Evolutionary conservation across 306 rosid genomes (phyloP).

Genomic region (Rosa rugosa): DNA sequence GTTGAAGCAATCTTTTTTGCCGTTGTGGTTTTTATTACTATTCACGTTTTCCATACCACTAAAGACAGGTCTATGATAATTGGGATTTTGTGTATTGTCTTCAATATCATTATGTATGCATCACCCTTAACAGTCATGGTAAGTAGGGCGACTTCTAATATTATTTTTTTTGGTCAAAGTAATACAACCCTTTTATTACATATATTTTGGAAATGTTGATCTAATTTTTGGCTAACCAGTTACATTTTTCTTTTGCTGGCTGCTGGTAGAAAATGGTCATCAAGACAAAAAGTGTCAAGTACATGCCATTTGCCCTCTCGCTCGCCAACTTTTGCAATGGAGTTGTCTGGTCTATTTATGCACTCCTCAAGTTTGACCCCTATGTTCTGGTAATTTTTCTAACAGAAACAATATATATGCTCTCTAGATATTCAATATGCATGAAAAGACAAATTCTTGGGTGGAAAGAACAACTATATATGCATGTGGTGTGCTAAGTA

Average conservation of each 20-base stretch:
- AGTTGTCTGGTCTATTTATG: slow-evolving; percentile 51
- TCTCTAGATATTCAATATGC: not conserved
- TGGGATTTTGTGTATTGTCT: slow-evolving; percentile 53
- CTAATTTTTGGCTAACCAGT: too few species aligned
- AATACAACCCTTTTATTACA: not conserved
- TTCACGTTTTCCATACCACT: slow-evolving; percentile 35
- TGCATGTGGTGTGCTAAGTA: too few species aligned
- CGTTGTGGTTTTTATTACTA: slow-evolving; percentile 33
- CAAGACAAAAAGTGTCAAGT: slow-evolving; percentile 55
- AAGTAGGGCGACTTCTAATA: slow-evolving; percentile 1
- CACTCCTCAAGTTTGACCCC: slow-evolving; percentile 47
- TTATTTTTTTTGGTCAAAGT: not conserved
- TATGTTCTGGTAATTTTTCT: slow-evolving; percentile 37
- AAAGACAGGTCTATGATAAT: slow-evolving; percentile 46
- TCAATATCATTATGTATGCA: slow-evolving; percentile 57
- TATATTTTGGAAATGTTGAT: not conserved
- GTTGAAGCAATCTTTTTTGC: slow-evolving; percentile 45
- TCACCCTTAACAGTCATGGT: slow-evolving; percentile 76
- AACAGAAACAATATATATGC: not conserved
- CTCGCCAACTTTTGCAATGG: slow-evolving; percentile 59
- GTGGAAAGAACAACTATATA: too few species aligned
- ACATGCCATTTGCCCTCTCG: slow-evolving; percentile 67
- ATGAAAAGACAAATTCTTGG: not conserved
- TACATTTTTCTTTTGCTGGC: not conserved
- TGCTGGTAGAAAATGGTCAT: slow-evolving; percentile 51